Evolutionary conservation across 352 stramenopile species (phyloP).

Genomic region (Globisporangium paddicum): DNA sequence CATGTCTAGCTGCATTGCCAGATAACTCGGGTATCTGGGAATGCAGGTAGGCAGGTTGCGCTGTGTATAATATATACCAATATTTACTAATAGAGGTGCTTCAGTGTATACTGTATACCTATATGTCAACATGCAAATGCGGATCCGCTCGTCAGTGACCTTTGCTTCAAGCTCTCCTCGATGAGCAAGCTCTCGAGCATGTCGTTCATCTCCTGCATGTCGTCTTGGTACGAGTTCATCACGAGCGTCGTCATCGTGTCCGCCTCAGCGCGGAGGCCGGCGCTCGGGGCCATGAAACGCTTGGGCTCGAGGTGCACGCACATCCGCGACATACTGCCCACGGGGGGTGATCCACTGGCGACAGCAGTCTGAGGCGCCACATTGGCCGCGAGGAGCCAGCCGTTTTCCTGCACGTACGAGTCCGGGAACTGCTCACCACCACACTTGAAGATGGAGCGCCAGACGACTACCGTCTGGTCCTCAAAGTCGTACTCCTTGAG

Average conservation of each 20-base stretch:
- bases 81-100: too few species aligned
- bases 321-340: not conserved
- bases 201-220: constrained; percentile 40
- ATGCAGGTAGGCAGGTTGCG: too few species aligned
- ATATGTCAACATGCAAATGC: not conserved
- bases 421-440: constrained; percentile 4
- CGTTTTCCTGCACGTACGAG: constrained; percentile 3
- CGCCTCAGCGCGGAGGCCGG: constrained; percentile 17
- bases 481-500: not conserved
- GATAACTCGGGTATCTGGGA: too few species aligned
- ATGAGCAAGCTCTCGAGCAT: constrained; percentile 54
- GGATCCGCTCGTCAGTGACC: not conserved
- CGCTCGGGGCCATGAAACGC: not conserved
- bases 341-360: not conserved
- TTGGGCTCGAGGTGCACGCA: constrained; percentile 12
- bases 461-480: not conserved
- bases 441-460: constrained; percentile 5
- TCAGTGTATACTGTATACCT: too few species aligned
- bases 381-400: not conserved
- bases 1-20: too few species aligned
- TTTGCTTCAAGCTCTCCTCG: constrained; percentile 24
- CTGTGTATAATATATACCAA: too few species aligned
- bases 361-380: not conserved
- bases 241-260: constrained; percentile 50
- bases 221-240: constrained; percentile 50